phyloP scores from a whole-genome alignment of 192 early-diverging fungal genomes.

The Rhizophagus clarus region DNA sequence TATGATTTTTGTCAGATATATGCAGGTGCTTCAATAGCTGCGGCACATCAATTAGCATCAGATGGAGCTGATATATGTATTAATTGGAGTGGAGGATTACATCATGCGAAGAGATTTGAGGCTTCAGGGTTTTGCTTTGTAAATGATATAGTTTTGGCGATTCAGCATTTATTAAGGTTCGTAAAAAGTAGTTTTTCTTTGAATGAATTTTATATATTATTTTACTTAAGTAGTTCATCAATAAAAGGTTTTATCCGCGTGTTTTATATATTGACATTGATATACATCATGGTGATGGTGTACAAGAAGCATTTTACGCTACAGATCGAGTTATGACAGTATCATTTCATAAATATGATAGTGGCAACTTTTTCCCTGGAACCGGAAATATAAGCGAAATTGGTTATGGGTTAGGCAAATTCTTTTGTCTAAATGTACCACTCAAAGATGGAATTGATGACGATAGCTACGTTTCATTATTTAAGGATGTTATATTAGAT shows the following conservation, averaged over 20 bases:
- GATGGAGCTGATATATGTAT: conserved; percentile 90
- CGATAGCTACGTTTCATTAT: conserved; percentile 76
- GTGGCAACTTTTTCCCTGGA: conserved; percentile 87
- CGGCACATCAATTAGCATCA: conserved; percentile 78
- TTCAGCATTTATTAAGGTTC: conserved; percentile 80
- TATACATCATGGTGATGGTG: conserved; percentile 97
- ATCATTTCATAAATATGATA: conserved; percentile 92
- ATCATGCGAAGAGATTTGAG: conserved; percentile 86
- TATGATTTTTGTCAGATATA: conserved; percentile 94
- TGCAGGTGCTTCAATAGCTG: conserved; percentile 93
- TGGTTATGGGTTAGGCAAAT: conserved; percentile 76
- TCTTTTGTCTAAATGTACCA: conserved; percentile 90
- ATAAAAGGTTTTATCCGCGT: conserved; percentile 64
- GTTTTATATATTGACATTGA: conserved; percentile 98
- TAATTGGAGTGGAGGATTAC: conserved; percentile 98
- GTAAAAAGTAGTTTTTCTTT: neutral
- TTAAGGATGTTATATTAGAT: conserved; percentile 68
- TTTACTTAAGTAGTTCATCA: conserved; percentile 21
- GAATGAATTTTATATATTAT: conserved; percentile 14
- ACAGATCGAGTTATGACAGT: conserved; percentile 95
- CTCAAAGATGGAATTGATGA: conserved; percentile 88
- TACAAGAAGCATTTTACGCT: conserved; percentile 93
- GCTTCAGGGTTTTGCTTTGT: conserved; percentile 98
- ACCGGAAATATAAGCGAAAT: conserved; percentile 82
- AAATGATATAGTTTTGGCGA: conserved; percentile 96